Evolutionary conservation across 164 flowering plant species (phyloP).

Genomic region (Magnolia officinalis): DNA sequence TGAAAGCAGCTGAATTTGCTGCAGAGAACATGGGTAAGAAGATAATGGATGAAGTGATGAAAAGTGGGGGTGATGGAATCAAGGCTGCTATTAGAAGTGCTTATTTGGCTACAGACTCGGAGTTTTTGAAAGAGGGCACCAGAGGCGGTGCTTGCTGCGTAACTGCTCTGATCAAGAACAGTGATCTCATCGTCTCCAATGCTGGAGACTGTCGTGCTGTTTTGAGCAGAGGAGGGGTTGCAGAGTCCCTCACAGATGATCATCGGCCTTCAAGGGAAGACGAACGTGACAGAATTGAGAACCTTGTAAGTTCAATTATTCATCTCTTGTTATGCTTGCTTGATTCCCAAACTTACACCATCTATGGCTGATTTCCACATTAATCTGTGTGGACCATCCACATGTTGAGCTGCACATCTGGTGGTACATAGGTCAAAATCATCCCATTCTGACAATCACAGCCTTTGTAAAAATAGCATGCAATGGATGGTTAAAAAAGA

Average conservation of each 20-base stretch:
- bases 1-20: constrained; percentile 76
- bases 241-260: constrained; percentile 77
- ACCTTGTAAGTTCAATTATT: constrained; percentile 35
- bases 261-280: constrained; percentile 68
- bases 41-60: constrained; percentile 45
- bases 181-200: constrained; percentile 64
- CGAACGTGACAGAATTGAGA: constrained; percentile 57
- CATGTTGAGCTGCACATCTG: too few species aligned
- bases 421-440: too few species aligned
- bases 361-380: too few species aligned
- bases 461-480: too few species aligned
- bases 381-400: too few species aligned
- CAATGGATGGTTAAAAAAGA: too few species aligned
- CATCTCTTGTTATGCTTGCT: background rate
- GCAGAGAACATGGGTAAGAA: constrained; percentile 67
- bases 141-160: constrained; percentile 75
- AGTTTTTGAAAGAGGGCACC: constrained; percentile 45
- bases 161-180: constrained; percentile 63
- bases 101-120: constrained; percentile 56
- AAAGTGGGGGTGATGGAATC: constrained; percentile 24
- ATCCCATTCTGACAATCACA: too few species aligned
- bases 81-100: constrained; percentile 53
- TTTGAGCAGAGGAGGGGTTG: constrained; percentile 64
- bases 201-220: constrained; percentile 94
- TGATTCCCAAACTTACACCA: background rate